Conservation (phyloP, 2,329 filamentous ascomycete genomes). For the Tricladium varicosporioides region DNA sequence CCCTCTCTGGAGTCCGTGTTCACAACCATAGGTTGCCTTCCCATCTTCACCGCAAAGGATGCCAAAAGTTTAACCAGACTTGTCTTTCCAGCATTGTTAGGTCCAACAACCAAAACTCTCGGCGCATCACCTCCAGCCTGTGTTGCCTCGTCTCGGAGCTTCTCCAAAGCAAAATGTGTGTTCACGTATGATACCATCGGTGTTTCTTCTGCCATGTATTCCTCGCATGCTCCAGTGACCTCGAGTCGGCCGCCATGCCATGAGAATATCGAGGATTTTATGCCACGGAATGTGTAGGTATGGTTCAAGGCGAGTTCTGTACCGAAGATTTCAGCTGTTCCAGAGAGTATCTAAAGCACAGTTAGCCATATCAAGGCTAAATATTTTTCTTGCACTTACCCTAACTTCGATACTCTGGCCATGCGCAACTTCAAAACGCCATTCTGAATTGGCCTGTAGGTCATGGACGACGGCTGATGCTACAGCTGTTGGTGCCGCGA, state of each 20-base stretch:
- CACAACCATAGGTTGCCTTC: conserved; percentile 74
- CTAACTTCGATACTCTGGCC: conserved; percentile 51
- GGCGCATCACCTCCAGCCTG: conserved; percentile 59
- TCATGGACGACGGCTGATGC: conserved; percentile 44
- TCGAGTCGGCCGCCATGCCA: conserved; percentile 90
- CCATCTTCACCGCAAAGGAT: conserved; percentile 73
- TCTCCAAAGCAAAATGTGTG: conserved; percentile 81
- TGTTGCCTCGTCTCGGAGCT: conserved; percentile 62
- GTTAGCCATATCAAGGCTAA: conserved; percentile 29
- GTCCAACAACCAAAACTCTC: conserved; percentile 79
- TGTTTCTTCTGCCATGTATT: conserved; percentile 75
- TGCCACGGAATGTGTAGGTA: conserved; percentile 76
- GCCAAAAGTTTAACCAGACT: conserved; percentile 74
- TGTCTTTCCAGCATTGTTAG: conserved; percentile 79
- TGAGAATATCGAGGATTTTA: conserved; percentile 85
- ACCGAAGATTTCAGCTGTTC: conserved; percentile 90
- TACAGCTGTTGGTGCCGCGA: conserved; percentile 29
- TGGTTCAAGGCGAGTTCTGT: conserved; percentile 84
- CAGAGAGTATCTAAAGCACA: conserved; percentile 63
- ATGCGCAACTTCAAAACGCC: conserved; percentile 71
- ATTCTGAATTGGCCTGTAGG: conserved; percentile 68
- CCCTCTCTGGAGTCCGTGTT: conserved; percentile 84
- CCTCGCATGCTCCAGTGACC: conserved; percentile 56
- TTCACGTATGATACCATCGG: conserved; percentile 80
- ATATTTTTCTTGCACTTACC: conserved; percentile 35